Evolutionary conservation across 2,329 filamentous ascomycete genomes (phyloP).

Genomic region (Aspergillus sp.): DNA sequence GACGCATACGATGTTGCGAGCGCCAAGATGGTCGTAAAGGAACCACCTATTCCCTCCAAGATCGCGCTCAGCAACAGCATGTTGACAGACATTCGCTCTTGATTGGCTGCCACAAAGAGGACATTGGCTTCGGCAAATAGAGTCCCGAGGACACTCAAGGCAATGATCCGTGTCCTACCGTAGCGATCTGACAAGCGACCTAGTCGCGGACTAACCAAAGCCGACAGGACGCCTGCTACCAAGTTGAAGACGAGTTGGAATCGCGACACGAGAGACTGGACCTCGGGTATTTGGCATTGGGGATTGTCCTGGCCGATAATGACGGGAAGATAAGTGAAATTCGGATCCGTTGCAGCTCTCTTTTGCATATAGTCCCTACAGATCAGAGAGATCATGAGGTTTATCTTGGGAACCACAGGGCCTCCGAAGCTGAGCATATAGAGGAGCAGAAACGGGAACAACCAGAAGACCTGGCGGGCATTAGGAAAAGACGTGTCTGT

Average conservation of each 20-base stretch:
- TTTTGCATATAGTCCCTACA: conserved; percentile 81
- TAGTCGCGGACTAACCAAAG: conserved; percentile 76
- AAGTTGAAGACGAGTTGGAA: conserved; percentile 78
- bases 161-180: conserved; percentile 73
- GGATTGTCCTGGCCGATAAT: conserved; percentile 68
- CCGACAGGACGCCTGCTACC: conserved; percentile 72
- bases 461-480: conserved; percentile 68
- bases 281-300: conserved; percentile 76
- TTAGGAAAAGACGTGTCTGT: conserved; percentile 4
- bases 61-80: conserved; percentile 75
- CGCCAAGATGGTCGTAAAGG: conserved; percentile 79
- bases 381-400: conserved; percentile 79
- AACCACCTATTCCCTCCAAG: conserved; percentile 81
- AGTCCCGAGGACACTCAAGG: conserved; percentile 71
- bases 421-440: conserved; percentile 86
- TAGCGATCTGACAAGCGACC: conserved; percentile 84
- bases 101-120: conserved; percentile 73
- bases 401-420: conserved; percentile 80
- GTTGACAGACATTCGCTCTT: conserved; percentile 70
- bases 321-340: conserved; percentile 62
- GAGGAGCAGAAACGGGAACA: conserved; percentile 75
- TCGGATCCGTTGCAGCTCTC: conserved; percentile 57
- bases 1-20: conserved; percentile 82
- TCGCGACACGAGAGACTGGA: conserved; percentile 72
- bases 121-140: conserved; percentile 73